phyloP scores from a whole-genome alignment of 2,329 filamentous ascomycete species.

The Raffaelea ambrosiae region DNA sequence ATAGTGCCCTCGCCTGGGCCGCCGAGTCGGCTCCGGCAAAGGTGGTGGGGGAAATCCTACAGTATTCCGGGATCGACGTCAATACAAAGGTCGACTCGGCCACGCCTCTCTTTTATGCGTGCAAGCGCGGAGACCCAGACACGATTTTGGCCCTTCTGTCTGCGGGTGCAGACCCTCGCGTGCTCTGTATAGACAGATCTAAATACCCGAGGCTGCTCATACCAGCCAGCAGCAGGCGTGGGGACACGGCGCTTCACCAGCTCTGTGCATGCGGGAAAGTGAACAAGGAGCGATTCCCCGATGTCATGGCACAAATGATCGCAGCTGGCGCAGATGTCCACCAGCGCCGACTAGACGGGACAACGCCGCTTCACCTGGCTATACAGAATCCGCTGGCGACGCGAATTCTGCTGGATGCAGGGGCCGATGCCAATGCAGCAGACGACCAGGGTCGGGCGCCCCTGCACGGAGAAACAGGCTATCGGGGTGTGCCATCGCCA shows the following conservation, averaged over 20 bases:
- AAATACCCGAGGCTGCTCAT: background rate
- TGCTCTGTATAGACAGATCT: background rate
- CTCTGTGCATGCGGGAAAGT: background rate
- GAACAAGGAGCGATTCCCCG: background rate
- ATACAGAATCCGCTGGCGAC: slow-evolving; percentile 13
- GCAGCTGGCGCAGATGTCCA: background rate
- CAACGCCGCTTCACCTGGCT: slow-evolving; percentile 16
- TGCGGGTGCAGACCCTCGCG: slow-evolving; percentile 8
- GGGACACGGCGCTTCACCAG: background rate
- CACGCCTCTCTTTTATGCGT: slow-evolving; percentile 15
- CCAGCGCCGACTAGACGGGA: background rate
- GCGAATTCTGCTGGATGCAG: slow-evolving; percentile 18
- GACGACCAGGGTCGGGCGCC: slow-evolving; percentile 10
- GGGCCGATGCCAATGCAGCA: slow-evolving; percentile 19
- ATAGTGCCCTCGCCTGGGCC: slow-evolving; percentile 20
- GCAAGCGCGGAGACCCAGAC: slow-evolving; percentile 3
- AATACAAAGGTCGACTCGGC: slow-evolving; percentile 16
- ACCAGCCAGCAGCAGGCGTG: background rate
- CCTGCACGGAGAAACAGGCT: slow-evolving; percentile 2
- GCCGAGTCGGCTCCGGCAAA: slow-evolving; percentile 10
- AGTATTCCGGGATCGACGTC: slow-evolving; percentile 21
- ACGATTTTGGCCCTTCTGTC: slow-evolving; percentile 8
- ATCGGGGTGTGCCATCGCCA: background rate
- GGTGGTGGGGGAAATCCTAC: slow-evolving; percentile 19
- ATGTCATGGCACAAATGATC: background rate